Conservation (phyloP, 2,329 filamentous ascomycete species). For the Trichoderma lentiforme region DNA sequence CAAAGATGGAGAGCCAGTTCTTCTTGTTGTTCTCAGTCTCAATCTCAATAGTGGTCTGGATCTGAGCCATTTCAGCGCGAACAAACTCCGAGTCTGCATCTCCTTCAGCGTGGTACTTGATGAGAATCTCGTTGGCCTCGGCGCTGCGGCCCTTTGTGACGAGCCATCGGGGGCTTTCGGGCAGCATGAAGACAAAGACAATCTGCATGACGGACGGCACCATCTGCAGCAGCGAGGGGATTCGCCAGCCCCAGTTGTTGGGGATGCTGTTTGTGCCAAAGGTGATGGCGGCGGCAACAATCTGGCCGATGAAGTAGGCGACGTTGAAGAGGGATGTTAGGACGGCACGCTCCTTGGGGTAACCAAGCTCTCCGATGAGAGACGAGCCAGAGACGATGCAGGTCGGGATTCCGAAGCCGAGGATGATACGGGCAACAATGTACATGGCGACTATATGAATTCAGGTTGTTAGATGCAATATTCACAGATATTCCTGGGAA, state of each 20-base stretch:
- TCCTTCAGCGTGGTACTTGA: constrained; percentile 10
- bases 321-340: constrained; percentile 8
- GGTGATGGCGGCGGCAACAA: not conserved
- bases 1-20: constrained; percentile 1
- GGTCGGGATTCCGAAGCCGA: constrained; percentile 1
- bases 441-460: not conserved
- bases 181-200: constrained; percentile 12
- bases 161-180: constrained; percentile 14
- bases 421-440: constrained; percentile 1
- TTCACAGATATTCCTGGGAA: too few species aligned
- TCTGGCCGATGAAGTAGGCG: not conserved
- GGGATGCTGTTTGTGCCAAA: constrained; percentile 3
- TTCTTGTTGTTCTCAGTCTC: not conserved
- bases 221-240: constrained; percentile 14
- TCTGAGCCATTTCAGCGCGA: constrained; percentile 7
- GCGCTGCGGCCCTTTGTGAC: constrained; percentile 2
- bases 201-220: constrained; percentile 1
- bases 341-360: constrained; percentile 5
- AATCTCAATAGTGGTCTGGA: constrained; percentile 1
- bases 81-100: constrained; percentile 13
- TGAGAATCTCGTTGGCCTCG: constrained; percentile 8
- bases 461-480: not conserved
- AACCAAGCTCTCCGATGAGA: not conserved
- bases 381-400: constrained; percentile 4
- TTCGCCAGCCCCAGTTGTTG: constrained; percentile 11